phyloP scores from a whole-genome alignment of 2,329 filamentous ascomycete genomes.

The Emmonsia crescens region DNA sequence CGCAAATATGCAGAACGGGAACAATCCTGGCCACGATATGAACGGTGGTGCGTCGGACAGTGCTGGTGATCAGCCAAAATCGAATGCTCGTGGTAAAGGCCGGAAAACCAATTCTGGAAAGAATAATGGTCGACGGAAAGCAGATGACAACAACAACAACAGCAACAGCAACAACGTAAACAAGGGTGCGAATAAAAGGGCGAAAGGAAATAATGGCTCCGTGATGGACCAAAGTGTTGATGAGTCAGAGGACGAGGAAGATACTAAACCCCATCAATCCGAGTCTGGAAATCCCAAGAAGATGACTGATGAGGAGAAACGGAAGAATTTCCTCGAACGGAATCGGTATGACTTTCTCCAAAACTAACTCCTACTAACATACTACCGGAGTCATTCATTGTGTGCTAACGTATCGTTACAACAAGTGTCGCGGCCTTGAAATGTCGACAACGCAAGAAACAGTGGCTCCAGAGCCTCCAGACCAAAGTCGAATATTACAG shows the following conservation, averaged over 20 bases:
- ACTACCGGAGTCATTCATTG: no score
- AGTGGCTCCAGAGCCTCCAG: slow-evolving; percentile 93
- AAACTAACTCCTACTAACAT: slow-evolving; percentile 15
- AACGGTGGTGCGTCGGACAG: slow-evolving; percentile 64
- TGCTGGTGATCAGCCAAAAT: slow-evolving; percentile 55
- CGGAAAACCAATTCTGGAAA: slow-evolving; percentile 52
- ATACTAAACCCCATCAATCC: slow-evolving; percentile 44
- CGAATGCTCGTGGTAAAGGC: slow-evolving; percentile 52
- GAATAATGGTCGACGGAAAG: slow-evolving; percentile 65
- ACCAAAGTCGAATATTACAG: slow-evolving; percentile 89
- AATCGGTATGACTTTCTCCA: slow-evolving; percentile 61
- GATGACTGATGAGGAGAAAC: slow-evolving; percentile 98
- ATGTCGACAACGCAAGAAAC: slow-evolving; percentile 96
- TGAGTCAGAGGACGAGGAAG: slow-evolving; percentile 46
- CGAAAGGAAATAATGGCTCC: slow-evolving; percentile 47
- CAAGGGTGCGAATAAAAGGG: slow-evolving; percentile 64
- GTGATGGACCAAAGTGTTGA: slow-evolving; percentile 32
- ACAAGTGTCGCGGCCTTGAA: slow-evolving; percentile 85
- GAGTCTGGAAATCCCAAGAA: slow-evolving; percentile 52
- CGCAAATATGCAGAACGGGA: slow-evolving; percentile 37
- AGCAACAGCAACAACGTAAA: slow-evolving; percentile 42
- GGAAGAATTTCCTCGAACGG: slow-evolving; percentile 92
- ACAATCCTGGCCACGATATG: slow-evolving; percentile 46
- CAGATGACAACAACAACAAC: slow-evolving; percentile 47
- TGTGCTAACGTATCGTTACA: not conserved